Conservation (phyloP, 2,329 filamentous ascomycete species). For the Colletotrichum tofieldiae region DNA sequence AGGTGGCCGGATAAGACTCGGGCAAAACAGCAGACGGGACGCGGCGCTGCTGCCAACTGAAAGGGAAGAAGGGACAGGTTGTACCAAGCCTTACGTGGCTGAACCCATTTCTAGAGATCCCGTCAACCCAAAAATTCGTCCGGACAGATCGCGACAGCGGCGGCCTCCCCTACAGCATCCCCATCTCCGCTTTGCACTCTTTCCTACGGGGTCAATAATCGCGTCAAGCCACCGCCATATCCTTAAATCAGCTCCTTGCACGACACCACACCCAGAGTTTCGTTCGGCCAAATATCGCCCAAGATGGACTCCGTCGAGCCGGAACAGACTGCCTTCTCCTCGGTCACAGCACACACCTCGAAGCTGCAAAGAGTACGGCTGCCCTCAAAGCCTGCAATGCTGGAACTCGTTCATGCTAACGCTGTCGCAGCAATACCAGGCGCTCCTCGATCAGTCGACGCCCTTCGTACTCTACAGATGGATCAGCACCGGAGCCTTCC, state of each 20-base stretch:
- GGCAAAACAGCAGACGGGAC: constrained; percentile 26
- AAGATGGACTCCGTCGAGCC: constrained; percentile 89
- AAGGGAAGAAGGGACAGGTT: constrained; percentile 2
- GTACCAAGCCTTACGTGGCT: constrained; percentile 45
- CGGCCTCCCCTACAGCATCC: constrained; percentile 24
- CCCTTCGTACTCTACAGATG: constrained; percentile 93
- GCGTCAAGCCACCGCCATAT: constrained; percentile 4
- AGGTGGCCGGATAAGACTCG: constrained; percentile 36
- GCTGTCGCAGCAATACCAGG: constrained; percentile 84
- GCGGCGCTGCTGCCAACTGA: constrained; percentile 12
- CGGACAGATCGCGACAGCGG: constrained; percentile 42
- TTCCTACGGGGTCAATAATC: constrained; percentile 3
- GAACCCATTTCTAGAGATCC: constrained; percentile 36
- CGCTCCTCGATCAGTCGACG: constrained; percentile 93
- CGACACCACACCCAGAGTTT: neutral
- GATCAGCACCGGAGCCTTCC: constrained; percentile 83
- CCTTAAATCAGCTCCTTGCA: constrained; percentile 6
- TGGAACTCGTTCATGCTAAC: constrained; percentile 43
- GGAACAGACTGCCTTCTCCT: constrained; percentile 92
- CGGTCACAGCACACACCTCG: constrained; percentile 88
- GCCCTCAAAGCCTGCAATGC: constrained; percentile 2
- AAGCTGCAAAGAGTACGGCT: constrained; percentile 77
- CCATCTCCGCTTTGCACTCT: neutral
- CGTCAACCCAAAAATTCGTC: constrained; percentile 40
- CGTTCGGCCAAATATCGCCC: constrained; percentile 24